phyloP scores from a whole-genome alignment of 2,329 filamentous ascomycete genomes.

The Talaromyces islandicus region DNA sequence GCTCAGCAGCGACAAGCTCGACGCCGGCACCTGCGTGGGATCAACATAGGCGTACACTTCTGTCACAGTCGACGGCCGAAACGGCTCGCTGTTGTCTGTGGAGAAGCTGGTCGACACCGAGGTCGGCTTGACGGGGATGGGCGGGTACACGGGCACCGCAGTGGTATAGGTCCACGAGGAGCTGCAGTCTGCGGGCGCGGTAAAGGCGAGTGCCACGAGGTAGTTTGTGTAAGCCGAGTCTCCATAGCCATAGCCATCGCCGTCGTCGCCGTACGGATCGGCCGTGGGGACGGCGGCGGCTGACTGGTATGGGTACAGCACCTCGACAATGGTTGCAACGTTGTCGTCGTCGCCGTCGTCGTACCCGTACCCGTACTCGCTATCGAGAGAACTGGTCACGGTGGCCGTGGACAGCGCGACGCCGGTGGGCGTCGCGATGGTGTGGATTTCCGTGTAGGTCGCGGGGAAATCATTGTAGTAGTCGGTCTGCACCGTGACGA shows the following conservation, averaged over 20 bases:
- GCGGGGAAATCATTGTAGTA: conserved; percentile 6
- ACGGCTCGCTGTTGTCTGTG: conserved; percentile 17
- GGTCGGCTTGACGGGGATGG: conserved; percentile 13
- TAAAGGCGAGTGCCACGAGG: conserved; percentile 22
- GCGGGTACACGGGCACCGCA: conserved; percentile 15
- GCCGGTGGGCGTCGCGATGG: conserved; percentile 18
- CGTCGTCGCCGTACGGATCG: conserved; percentile 4
- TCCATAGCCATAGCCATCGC: neutral
- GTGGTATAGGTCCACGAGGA: conserved; percentile 22
- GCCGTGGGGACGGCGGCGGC: conserved; percentile 10
- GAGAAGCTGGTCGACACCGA: conserved; percentile 17
- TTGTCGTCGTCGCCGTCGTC: too few species aligned
- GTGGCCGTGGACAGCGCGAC: conserved; percentile 21
- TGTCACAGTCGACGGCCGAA: conserved; percentile 21
- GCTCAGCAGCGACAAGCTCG: conserved; percentile 17
- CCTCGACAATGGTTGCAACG: conserved; percentile 19
- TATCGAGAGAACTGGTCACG: conserved; percentile 12
- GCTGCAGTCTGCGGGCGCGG: conserved; percentile 22
- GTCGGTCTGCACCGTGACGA: conserved; percentile 13
- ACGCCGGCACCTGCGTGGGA: conserved; percentile 22
- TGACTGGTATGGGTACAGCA: conserved; percentile 22
- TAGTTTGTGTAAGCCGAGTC: conserved; percentile 16
- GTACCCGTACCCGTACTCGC: neutral
- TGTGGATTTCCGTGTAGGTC: conserved; percentile 14
- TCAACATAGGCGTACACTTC: conserved; percentile 21